phyloP scores from a whole-genome alignment of 78 protist species.

The Guillardia theta region DNA sequence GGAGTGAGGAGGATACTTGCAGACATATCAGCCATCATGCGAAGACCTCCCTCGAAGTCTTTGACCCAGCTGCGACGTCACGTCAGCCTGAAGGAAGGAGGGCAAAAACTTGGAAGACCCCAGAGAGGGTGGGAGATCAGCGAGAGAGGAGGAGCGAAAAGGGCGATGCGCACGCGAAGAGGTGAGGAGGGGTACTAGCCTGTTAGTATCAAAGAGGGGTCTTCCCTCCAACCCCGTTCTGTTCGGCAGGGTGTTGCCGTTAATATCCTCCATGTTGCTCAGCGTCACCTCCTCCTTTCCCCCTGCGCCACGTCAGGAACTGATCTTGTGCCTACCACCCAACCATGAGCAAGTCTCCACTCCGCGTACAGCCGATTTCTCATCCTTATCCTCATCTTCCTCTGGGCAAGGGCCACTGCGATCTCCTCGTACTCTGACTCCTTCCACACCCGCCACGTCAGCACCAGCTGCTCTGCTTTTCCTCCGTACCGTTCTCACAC shows the following conservation, averaged over 20 bases:
- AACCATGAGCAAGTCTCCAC: neutral
- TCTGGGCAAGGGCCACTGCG: too few species aligned
- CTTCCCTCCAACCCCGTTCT: neutral
- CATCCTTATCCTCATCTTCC: neutral
- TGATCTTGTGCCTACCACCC: neutral
- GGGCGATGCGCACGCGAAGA: neutral
- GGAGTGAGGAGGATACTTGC: neutral
- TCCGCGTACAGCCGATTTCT: neutral
- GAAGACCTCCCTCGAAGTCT: neutral
- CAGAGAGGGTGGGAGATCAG: neutral
- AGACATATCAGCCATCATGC: neutral
- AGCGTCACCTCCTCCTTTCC: neutral
- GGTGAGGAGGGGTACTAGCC: neutral
- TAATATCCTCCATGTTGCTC: neutral
- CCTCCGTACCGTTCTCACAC: neutral
- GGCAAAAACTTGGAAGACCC: neutral
- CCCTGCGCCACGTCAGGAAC: neutral
- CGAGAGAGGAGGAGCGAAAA: neutral
- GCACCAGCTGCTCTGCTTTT: neutral
- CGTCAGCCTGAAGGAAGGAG: neutral
- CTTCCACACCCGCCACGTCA: neutral
- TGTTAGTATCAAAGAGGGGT: neutral
- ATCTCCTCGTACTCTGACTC: neutral
- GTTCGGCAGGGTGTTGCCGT: neutral
- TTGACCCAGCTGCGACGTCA: neutral